Evolutionary conservation across 108 stramenopile species (phyloP), one percentile per base, ranked within the genome.

Genomic region (Cyclotella choctawhatcheeana): DNA sequence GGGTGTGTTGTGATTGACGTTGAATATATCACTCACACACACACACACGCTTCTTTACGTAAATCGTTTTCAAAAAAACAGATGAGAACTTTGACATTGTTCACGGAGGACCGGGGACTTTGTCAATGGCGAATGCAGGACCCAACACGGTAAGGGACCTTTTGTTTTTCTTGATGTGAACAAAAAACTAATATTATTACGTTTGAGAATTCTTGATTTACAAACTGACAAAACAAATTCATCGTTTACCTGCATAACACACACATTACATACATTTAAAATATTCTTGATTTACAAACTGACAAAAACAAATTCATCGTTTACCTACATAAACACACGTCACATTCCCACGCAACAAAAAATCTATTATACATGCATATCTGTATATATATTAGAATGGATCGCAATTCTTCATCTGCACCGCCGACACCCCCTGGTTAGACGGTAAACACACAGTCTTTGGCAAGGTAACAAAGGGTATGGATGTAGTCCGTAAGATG

Each of bases 401-500:
- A 35, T 81, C 73, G 37, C 97, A 98, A 84, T 98, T 99, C 83
- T 99, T 99, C 72, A 94, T 99, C 76, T 95, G 93, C 82, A 97
- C 96, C n/a, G 97, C 86, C 22, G 78, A 89, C 18, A 94, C 94
- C n/a, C 94, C 95, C 6, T 95, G 94, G 89, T 78, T 99, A 55
- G 97, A 99, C 83, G 99, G 99, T 18, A 97, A 97, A 75, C 98
- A 98, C 76, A 87, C 89, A 54, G 97, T 98, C 0, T 98, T 99
- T 82, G 97, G 97, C 44, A 96, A 97, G 66, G 97, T 98, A 7
- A 94, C 94, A 16, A 88, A 96, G 59, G 97, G 97, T 22, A 74
- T 97, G 79, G 97, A 97, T 16, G 60, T 97, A 33, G 89, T 98
- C 22, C 60, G 72, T 22, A 95, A 89, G 71, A 96, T 99, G 70